Conservation (phyloP, 108 stramenopile genomes). For the Licmophora abbreviata region DNA sequence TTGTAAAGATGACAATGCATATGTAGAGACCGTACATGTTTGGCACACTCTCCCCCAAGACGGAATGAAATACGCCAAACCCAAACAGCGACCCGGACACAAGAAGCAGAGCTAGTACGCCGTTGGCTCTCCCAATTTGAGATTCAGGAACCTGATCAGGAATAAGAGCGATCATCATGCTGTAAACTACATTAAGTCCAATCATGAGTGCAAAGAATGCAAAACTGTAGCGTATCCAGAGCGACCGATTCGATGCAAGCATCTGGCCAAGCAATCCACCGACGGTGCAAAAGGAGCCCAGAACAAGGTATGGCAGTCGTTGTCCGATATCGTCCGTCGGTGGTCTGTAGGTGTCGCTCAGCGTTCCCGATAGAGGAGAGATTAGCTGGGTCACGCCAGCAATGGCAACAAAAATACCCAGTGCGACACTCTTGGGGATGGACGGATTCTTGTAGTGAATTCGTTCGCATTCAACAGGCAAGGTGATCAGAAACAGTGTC, state of each 20-base stretch:
- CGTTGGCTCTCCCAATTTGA: constrained; percentile 59
- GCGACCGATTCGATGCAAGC: constrained; percentile 16
- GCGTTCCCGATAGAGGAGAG: constrained; percentile 43
- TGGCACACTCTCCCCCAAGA: constrained; percentile 16
- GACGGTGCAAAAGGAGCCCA: constrained; percentile 26
- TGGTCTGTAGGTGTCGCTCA: constrained; percentile 41
- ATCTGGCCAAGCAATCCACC: constrained; percentile 43
- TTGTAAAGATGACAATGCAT: constrained; percentile 19
- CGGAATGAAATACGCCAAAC: constrained; percentile 39
- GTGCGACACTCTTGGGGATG: constrained; percentile 34
- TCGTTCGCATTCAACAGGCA: constrained; percentile 54
- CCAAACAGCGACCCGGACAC: constrained; percentile 49
- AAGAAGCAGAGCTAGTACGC: constrained; percentile 35
- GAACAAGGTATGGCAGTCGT: constrained; percentile 44
- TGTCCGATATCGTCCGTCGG: constrained; percentile 31
- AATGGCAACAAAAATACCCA: constrained; percentile 51
- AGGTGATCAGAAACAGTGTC: constrained; percentile 52
- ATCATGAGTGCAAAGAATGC: constrained; percentile 43
- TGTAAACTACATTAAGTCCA: constrained; percentile 47
- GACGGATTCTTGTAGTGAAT: constrained; percentile 22
- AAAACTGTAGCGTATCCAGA: constrained; percentile 41
- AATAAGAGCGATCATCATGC: constrained; percentile 60
- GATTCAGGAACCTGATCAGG: constrained; percentile 42
- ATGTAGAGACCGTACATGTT: constrained; percentile 32
- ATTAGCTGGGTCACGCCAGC: constrained; percentile 53